Evolutionary conservation across 2,329 filamentous ascomycete species (phyloP).

Genomic region (Pestalotiopsis sp.): DNA sequence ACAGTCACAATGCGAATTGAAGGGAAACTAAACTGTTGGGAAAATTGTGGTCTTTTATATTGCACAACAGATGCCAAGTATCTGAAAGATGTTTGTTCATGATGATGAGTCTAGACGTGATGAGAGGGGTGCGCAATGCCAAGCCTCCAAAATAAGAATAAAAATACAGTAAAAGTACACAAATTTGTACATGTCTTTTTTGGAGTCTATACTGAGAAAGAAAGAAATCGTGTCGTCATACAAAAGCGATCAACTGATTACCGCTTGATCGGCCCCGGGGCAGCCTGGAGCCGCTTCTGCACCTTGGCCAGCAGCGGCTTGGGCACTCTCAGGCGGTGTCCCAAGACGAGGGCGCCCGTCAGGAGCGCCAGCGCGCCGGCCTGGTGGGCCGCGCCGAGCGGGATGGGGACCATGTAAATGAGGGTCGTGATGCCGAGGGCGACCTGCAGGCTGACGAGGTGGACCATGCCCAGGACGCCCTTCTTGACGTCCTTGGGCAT

Average conservation of each 20-base stretch:
- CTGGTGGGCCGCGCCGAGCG: slow-evolving; percentile 88
- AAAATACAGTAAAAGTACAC: slow-evolving; percentile 13
- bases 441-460: slow-evolving; percentile 81
- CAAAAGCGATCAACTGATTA: neutral
- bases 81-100: neutral
- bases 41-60: neutral
- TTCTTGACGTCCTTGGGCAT: slow-evolving; percentile 68
- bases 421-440: slow-evolving; percentile 87
- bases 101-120: slow-evolving; percentile 9
- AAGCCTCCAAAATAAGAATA: neutral
- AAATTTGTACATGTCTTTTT: slow-evolving; percentile 4
- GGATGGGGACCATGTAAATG: slow-evolving; percentile 90
- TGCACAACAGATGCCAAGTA: slow-evolving; percentile 5
- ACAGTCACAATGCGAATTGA: neutral
- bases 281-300: slow-evolving; percentile 44
- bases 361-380: slow-evolving; percentile 85
- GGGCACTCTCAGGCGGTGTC: slow-evolving; percentile 77
- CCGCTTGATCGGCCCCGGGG: slow-evolving; percentile 1
- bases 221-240: neutral
- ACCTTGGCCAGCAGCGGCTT: slow-evolving; percentile 65
- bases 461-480: slow-evolving; percentile 78
- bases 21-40: neutral
- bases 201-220: neutral
- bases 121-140: neutral
- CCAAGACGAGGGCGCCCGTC: slow-evolving; percentile 79